Evolutionary conservation across 352 stramenopile genomes (phyloP), one percentile per base, ranked within the genome.

Genomic region (Phytophthora uliginosa): DNA sequence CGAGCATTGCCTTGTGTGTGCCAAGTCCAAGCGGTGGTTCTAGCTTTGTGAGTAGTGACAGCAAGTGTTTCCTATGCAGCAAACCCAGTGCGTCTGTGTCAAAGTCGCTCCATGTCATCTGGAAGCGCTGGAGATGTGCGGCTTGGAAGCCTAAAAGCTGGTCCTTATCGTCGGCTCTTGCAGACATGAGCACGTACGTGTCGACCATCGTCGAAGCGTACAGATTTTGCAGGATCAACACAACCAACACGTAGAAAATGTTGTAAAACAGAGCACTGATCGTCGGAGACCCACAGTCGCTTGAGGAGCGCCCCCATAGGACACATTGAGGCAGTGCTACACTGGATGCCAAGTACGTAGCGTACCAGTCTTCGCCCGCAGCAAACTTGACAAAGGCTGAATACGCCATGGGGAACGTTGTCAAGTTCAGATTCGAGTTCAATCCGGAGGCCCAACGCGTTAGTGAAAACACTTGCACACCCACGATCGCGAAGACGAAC

Each of bases 141-240:
- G 72, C 74, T 4, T 79, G 74, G 61, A 94, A 95, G 5, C 89
- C 89, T 8, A 96, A 71, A 38, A 92, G 71, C 22, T 89, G 66
- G 12, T 88, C 66, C 24, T 91, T 86, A 60, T 86, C 72, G 51
- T 86, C 76, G 22, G 87, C 86, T 62, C 91, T 77, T 0, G 89
- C 88, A 7, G 88, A 91, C 45, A 81, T 92, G 9, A 88, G 90
- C 20, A 96, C 88, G 42, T 90, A 96, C 18, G 88, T 95, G 42
- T 96, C 89, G 0, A 96, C 83, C 66, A 96, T 91, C 0, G 88
- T 94, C 5, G 89, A 88, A 0, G 91, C 82, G 71, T 95, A 96
- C 24, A 96, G 51, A 59, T 96, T 94, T 66, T 94, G 89, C 3
- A 96, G 71, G 55, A 96, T 85, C 22, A 96, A 65, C 13, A 90